phyloP scores from a whole-genome alignment of 306 rosid genomes.

The Pueraria montana region DNA sequence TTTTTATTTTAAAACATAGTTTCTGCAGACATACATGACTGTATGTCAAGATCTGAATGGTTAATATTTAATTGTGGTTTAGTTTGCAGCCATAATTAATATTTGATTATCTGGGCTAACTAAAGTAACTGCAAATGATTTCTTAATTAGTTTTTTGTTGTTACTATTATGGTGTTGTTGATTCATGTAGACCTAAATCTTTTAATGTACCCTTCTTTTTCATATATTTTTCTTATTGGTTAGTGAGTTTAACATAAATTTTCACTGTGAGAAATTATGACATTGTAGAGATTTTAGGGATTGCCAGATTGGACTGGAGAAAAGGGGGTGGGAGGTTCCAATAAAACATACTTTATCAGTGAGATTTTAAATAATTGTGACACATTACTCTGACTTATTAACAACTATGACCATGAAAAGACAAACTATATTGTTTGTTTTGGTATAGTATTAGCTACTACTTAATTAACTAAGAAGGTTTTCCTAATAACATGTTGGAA shows the following conservation, averaged over 20 bases:
- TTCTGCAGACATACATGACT: conserved; percentile 5
- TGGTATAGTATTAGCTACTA: conserved; percentile 14
- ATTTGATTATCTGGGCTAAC: conserved; percentile 33
- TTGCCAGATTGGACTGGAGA: background rate
- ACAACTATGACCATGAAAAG: conserved; percentile 1
- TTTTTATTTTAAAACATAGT: background rate
- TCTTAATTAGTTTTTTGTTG: conserved; percentile 13
- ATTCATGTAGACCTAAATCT: background rate
- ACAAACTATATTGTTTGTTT: background rate
- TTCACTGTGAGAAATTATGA: conserved; percentile 9
- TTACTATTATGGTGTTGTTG: conserved; percentile 33
- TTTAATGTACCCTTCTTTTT: conserved; percentile 27
- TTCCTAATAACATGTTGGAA: conserved; percentile 25
- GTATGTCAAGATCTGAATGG: conserved; percentile 17
- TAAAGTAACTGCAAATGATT: conserved; percentile 10
- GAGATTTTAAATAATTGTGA: background rate
- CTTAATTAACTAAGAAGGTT: background rate
- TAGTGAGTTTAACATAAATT: conserved; percentile 14
- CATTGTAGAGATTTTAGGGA: conserved; percentile 20
- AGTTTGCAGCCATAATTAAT: conserved; percentile 14
- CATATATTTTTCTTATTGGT: conserved; percentile 20
- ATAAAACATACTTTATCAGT: background rate
- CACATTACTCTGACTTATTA: conserved; percentile 9
- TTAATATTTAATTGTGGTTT: conserved; percentile 35
- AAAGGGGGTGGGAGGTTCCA: background rate